Conservation (phyloP, 495 filamentous ascomycete species). For the Podospora appendiculata region DNA sequence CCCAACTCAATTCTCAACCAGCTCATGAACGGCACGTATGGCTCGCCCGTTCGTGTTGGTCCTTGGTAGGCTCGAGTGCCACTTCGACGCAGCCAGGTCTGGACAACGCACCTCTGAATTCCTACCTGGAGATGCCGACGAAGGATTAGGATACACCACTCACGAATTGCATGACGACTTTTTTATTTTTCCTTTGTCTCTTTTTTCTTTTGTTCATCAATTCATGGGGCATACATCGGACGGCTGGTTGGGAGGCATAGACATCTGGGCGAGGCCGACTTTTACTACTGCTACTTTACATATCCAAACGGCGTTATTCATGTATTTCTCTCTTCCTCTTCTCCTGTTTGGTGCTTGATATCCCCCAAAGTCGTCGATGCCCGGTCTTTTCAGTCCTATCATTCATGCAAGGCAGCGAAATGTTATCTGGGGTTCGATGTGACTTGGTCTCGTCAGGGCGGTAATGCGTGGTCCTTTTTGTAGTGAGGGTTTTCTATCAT, state of each 20-base stretch:
- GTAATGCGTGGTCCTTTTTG: background rate
- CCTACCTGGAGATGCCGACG: no score
- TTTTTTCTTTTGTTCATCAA: background rate
- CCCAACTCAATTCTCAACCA: slow-evolving; percentile 68
- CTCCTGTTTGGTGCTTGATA: background rate
- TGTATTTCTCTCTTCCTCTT: background rate
- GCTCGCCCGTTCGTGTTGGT: slow-evolving; percentile 65
- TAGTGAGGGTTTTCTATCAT: background rate
- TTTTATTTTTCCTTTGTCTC: background rate
- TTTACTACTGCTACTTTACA: no score
- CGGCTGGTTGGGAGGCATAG: background rate
- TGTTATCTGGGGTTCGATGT: background rate
- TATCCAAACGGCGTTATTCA: no score
- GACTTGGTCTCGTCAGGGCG: background rate
- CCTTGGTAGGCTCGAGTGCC: slow-evolving; percentile 45
- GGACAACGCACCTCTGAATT: no score
- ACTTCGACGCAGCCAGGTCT: no score
- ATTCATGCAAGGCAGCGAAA: background rate
- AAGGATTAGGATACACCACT: background rate
- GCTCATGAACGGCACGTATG: slow-evolving; percentile 70
- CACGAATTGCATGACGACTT: background rate
- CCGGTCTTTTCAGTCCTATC: background rate
- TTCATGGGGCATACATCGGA: background rate
- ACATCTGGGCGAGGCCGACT: background rate
- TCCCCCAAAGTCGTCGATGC: background rate